Percentiles rank a stretch among this genome's conserved stretches.
Conservation (phyloP, 2,329 filamentous ascomycete genomes). For the Calycina herbarum region DNA sequence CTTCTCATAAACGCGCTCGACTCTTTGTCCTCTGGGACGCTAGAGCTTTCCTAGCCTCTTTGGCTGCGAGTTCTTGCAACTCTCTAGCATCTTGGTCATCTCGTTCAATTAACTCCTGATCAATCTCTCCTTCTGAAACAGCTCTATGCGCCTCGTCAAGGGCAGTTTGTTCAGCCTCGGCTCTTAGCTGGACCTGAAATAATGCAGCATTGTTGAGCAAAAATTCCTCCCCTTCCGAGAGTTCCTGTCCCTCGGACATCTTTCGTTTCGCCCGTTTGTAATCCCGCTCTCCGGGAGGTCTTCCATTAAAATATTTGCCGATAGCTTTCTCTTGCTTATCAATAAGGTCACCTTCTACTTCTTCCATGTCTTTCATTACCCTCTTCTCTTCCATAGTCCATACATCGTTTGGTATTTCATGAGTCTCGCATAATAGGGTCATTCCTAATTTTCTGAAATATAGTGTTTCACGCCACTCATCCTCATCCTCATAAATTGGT, state of each 20-base stretch:
- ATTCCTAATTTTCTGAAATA: not conserved
- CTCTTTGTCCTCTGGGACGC: too few species aligned
- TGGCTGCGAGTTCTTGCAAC: not conserved
- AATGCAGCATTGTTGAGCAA: not conserved
- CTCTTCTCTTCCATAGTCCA: not conserved
- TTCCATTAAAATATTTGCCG: not conserved
- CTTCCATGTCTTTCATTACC: not conserved
- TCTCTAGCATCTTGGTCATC: not conserved
- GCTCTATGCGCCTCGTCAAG: not conserved
- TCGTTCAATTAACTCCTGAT: not conserved
- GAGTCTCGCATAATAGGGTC: not conserved
- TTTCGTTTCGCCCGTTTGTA: not conserved
- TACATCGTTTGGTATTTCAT: not conserved
- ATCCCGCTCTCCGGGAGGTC: not conserved
- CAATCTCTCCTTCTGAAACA: not conserved
- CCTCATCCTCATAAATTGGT: not conserved
- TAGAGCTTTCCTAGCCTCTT: too few species aligned
- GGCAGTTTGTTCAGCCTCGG: not conserved
- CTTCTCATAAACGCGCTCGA: too few species aligned
- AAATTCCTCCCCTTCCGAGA: not conserved
- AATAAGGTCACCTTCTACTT: not conserved
- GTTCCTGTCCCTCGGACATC: not conserved
- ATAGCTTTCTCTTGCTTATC: not conserved
- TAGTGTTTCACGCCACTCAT: not conserved
- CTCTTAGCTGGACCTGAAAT: not conserved